phyloP scores from a whole-genome alignment of 2,329 filamentous ascomycete genomes.

The Microascus cirrosus region DNA sequence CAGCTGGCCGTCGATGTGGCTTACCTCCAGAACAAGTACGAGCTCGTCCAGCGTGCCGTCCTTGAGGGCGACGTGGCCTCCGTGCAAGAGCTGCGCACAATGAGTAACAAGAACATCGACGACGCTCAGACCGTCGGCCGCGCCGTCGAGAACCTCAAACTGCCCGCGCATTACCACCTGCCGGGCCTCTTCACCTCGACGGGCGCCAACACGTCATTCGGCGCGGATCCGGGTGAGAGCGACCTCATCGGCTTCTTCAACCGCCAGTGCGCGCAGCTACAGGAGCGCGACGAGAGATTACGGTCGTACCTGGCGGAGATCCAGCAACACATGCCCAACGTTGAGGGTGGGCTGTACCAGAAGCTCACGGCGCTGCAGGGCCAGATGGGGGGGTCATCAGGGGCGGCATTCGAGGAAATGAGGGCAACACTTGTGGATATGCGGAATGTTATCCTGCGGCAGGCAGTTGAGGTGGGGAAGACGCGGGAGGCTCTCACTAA shows the following conservation, averaged over 20 bases:
- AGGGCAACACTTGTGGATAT: conserved; percentile 23
- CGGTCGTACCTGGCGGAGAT: conserved; percentile 33
- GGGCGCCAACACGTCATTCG: conserved; percentile 18
- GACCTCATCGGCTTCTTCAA: conserved; percentile 34
- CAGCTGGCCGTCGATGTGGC: conserved; percentile 34
- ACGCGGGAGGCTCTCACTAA: conserved; percentile 28
- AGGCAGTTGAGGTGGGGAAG: conserved; percentile 30
- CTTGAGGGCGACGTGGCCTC: conserved; percentile 48
- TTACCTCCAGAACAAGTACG: conserved; percentile 38
- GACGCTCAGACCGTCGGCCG: conserved; percentile 64
- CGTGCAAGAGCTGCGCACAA: conserved; percentile 51
- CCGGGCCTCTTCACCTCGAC: conserved; percentile 27
- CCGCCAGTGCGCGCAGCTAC: conserved; percentile 28
- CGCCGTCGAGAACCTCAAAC: conserved; percentile 61
- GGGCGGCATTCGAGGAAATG: conserved; percentile 19
- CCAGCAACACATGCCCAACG: conserved; percentile 34
- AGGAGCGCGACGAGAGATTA: conserved; percentile 29
- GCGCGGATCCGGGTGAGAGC: conserved; percentile 24
- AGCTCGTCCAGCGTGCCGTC: conserved; percentile 27
- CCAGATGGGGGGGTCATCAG: conserved; percentile 8
- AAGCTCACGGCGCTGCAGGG: conserved; percentile 14
- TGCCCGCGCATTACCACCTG: conserved; percentile 48
- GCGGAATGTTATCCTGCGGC: conserved; percentile 25
- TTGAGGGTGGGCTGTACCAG: conserved; percentile 32
- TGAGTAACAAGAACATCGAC: conserved; percentile 50